Evolutionary conservation across 2,329 filamentous ascomycete genomes (phyloP).

Genomic region (Phoma sp.): DNA sequence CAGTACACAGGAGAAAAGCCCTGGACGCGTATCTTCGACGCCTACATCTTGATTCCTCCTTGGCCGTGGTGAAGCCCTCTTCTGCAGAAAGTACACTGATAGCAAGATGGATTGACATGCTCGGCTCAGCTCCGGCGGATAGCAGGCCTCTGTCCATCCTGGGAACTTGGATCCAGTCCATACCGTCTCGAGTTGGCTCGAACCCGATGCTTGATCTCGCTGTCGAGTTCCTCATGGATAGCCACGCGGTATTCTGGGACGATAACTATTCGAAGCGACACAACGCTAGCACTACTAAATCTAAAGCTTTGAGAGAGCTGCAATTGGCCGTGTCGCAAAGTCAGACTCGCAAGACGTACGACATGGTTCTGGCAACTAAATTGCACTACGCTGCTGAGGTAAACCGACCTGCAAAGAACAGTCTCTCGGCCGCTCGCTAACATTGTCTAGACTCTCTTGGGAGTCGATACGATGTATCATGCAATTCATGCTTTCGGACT

Average conservation of each 20-base stretch:
- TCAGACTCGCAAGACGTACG: constrained; percentile 27
- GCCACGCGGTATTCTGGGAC: constrained; percentile 29
- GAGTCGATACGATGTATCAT: constrained; percentile 36
- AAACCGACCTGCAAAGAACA: neutral
- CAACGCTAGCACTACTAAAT: constrained; percentile 29
- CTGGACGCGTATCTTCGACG: constrained; percentile 26
- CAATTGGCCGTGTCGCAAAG: constrained; percentile 28
- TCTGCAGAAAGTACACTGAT: constrained; percentile 31
- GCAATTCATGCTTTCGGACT: constrained; percentile 39
- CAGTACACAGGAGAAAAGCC: constrained; percentile 19
- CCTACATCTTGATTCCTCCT: constrained; percentile 16
- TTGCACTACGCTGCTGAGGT: constrained; percentile 42
- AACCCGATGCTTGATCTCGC: constrained; percentile 38
- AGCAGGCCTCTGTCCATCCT: constrained; percentile 34
- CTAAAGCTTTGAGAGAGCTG: constrained; percentile 34
- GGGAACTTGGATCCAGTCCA: constrained; percentile 38
- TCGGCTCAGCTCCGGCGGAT: constrained; percentile 23
- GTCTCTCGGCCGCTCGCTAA: constrained; percentile 8
- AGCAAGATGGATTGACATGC: constrained; percentile 32
- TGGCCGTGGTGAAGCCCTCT: constrained; percentile 17
- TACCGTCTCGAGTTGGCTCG: constrained; percentile 37
- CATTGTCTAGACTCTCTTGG: constrained; percentile 28
- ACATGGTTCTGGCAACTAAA: constrained; percentile 38
- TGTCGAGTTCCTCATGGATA: constrained; percentile 36
- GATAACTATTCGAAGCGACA: constrained; percentile 31